A percentile compares a stretch with the other conserved stretches of the same genome.
These are phyloP conservation scores for Suhomyces guaymorum DNA, from an alignment of 1,139 yeast genomes.

Conservation along the genomic window DNA sequence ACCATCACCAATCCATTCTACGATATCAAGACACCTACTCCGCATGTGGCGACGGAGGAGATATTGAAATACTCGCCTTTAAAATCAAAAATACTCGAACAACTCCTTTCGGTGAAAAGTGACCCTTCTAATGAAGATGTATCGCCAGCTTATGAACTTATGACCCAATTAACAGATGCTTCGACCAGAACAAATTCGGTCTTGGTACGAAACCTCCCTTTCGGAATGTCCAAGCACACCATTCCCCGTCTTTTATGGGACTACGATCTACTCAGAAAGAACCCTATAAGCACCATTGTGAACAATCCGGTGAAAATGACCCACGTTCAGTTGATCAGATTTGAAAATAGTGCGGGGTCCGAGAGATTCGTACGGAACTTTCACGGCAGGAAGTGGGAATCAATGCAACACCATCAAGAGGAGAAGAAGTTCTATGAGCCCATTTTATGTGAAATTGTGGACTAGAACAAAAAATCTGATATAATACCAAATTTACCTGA, in stretches of 20 bases:
- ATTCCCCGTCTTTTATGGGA: conserved; percentile 41
- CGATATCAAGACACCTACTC: conserved; percentile 4
- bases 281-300: conserved; percentile 25
- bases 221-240: conserved; percentile 37
- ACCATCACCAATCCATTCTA: conserved; percentile 12
- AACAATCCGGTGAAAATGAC: conserved; percentile 31
- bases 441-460: conserved; percentile 39
- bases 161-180: conserved; percentile 18
- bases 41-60: conserved; percentile 12
- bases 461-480: too few relatives aligned
- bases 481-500: too few relatives aligned
- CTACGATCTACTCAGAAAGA: conserved; percentile 31
- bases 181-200: conserved; percentile 26
- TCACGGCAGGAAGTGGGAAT: conserved; percentile 51
- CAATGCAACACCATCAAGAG: conserved; percentile 27
- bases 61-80: conserved; percentile 18
- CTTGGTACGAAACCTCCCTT: conserved; percentile 42
- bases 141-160: conserved; percentile 15
- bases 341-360: conserved; percentile 52
- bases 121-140: conserved; percentile 3
- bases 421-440: conserved; percentile 40
- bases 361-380: conserved; percentile 53
- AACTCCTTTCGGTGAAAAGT: conserved; percentile 8
- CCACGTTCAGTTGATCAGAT: conserved; percentile 43
- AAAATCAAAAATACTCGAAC: conserved; percentile 10